A percentile compares a stretch with the other conserved stretches of the same genome.
These are phyloP conservation scores for Drechslerella coelobrocha DNA, from an alignment of 2,329 filamentous ascomycete genomes.

Conservation along the genomic window DNA sequence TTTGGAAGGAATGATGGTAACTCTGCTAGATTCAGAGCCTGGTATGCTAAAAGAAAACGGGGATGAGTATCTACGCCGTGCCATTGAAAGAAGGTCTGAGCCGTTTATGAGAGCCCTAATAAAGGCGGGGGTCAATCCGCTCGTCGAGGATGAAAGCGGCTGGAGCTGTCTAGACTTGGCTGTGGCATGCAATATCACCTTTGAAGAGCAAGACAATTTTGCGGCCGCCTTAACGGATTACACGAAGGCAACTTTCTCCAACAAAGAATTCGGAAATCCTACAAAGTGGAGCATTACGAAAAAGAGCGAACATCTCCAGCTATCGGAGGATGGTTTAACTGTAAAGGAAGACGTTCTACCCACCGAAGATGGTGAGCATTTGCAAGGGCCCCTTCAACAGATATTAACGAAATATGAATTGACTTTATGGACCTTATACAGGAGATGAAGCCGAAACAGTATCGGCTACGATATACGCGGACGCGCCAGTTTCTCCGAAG, in stretches of 20 bases:
- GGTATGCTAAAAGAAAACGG: conserved; percentile 30
- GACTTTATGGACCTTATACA: neutral
- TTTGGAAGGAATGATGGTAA: conserved; percentile 20
- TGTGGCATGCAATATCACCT: conserved; percentile 1
- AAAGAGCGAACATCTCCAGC: conserved; percentile 33
- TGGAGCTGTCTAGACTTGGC: conserved; percentile 36
- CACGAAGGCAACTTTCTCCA: conserved; percentile 11
- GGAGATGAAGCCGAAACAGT: conserved; percentile 7
- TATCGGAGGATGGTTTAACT: conserved; percentile 25
- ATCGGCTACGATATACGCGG: conserved; percentile 21
- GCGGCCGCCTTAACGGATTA: conserved; percentile 25
- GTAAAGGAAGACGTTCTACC: conserved; percentile 19
- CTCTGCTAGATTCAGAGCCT: conserved; percentile 8
- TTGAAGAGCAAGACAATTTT: conserved; percentile 10
- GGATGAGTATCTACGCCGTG: conserved; percentile 13
- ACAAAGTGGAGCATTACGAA: conserved; percentile 22
- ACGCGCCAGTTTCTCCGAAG: conserved; percentile 31
- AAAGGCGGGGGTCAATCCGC: conserved; percentile 19
- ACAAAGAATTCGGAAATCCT: conserved; percentile 22
- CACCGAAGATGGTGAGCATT: conserved; percentile 18
- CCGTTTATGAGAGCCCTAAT: conserved; percentile 14
- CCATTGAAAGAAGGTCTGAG: conserved; percentile 11
- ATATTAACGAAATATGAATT: neutral
- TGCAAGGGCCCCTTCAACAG: neutral
- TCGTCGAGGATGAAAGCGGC: conserved; percentile 28